phyloP scores from a whole-genome alignment of 2,329 filamentous ascomycete genomes.

The Colletotrichum navitas region DNA sequence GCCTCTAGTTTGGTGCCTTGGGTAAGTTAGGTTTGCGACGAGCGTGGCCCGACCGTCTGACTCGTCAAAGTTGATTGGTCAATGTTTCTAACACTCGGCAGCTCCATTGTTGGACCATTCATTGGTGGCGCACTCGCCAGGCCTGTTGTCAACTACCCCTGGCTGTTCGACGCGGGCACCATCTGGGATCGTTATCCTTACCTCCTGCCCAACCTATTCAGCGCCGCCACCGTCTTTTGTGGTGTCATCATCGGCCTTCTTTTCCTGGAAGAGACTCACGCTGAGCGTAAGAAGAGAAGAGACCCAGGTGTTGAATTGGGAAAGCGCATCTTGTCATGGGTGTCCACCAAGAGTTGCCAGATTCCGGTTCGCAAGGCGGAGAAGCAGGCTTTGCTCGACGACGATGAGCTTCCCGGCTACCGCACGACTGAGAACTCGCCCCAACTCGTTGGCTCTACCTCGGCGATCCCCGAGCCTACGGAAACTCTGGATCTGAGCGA shows the following conservation, averaged over 20 bases:
- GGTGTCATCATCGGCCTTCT: constrained; percentile 84
- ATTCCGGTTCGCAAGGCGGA: constrained; percentile 59
- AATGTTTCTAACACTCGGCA: constrained; percentile 54
- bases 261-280: constrained; percentile 95
- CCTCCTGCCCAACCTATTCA: constrained; percentile 91
- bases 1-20: constrained; percentile 98
- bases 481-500: constrained; percentile 52
- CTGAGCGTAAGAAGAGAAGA: constrained; percentile 79
- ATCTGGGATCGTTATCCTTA: constrained; percentile 92
- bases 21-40: constrained; percentile 63
- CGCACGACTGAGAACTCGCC: constrained; percentile 70
- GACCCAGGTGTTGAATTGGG: constrained; percentile 85
- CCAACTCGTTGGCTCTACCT: constrained; percentile 54
- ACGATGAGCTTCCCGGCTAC: constrained; percentile 77
- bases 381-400: constrained; percentile 73
- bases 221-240: constrained; percentile 80
- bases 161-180: constrained; percentile 76
- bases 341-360: constrained; percentile 54
- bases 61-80: constrained; percentile 12
- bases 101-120: constrained; percentile 91
- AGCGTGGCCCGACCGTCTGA: constrained; percentile 12
- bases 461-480: constrained; percentile 48
- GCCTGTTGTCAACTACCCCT: constrained; percentile 86
- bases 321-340: constrained; percentile 71
- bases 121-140: constrained; percentile 91